Evolutionary conservation across 2,329 filamentous ascomycete genomes (phyloP), one percentile per base, ranked within the genome.

Genomic region (Colletotrichum plurivorum): DNA sequence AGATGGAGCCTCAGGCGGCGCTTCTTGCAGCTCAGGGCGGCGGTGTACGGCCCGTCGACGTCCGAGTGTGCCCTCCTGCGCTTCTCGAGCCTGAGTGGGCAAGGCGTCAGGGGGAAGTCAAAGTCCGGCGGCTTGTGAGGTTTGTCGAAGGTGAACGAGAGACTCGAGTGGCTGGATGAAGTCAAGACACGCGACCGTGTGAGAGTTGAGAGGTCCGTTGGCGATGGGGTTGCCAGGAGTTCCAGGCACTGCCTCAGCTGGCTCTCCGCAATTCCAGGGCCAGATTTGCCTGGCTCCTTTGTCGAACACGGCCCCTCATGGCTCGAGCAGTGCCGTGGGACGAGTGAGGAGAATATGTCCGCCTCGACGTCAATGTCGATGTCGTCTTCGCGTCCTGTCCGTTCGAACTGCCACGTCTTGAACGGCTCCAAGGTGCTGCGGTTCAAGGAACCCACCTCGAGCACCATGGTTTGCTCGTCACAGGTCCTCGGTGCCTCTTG

Each of bases 1-100:
- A 93, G 84, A 20, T 86, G 79, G 2, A 88, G 81, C 1, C 90
- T 85, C 4, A 93, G 80, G 4, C 92, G 85, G 25, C 92, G 88
- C 78, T 93, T 94, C 83, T 94, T 94, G 76, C 80, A 84, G 76
- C 82, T 76, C 66, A 89, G 72, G n/a, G 72, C 73, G 31, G 82
- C 82, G 0, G 86, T 88, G 72, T 84, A 82, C 58, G 83, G 86
- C 62, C 84, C 88, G 69, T 92, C 89, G 51, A 92, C 86, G 71
- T 92, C 90, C 43, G 87, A 84, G 2, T 80, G 72, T 5, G 84
- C 79, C 25, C 90, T 85, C 20, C 20, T 41, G 9, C 71, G 69
- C 49, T 72, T 72, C 13, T 63, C 45, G 9, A 43, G 25, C 20
- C 18, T 63, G 7, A 48, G 52, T 18, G 16, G 22, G n/a, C 45